Evolutionary conservation across 306 rosid genomes (phyloP), one percentile per base, ranked within the genome.

Genomic region (Echinosophora koreensis): DNA sequence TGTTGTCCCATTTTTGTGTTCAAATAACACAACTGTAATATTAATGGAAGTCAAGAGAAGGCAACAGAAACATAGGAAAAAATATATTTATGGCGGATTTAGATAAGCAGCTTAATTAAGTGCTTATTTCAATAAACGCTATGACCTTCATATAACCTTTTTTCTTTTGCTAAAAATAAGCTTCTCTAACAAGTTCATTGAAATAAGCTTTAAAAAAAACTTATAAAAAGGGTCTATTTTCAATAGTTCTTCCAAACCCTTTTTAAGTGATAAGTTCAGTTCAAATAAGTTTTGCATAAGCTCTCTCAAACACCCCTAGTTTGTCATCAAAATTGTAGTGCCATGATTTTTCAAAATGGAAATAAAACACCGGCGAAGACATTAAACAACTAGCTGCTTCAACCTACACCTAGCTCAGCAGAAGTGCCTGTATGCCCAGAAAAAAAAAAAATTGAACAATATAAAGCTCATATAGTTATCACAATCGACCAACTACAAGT

Each of bases 401-500:
- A 41, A 7, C 51, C 5, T 47, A 35, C 39, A 35, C 39, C 6
- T 35, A 61, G 51, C 34, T 27, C 15, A 3, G 51, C 35, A 41
- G n/a, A 57, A 15, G 5, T 39, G n/a, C 11, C 54, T 0, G 14
- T 18, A 39, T 55, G 13, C 68, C 12, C 68, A 7, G 22, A 1
- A 22, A 34, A 14, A 10, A n/a, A 62, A 0, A 4, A 39, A 0
- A 2, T 30, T 15, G 6, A 69, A 60, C 18, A 60, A 32, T 32
- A 30, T 1, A 17, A 60, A 62, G 16, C 22, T 69, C 22, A 18
- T 11, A 18, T 22, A 6, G 28, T 12, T 47, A 69, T 34, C 60
- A 37, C 17, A 58, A 80, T 50, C 56, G 2, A 77, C 27, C 56
- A 60, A 58, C 30, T 1, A 46, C 41, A 78, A 42, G n/a, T 13